Base-by-base conservation (phyloP, 352 stramenopile species). In the Globisporangium solare region DNA sequence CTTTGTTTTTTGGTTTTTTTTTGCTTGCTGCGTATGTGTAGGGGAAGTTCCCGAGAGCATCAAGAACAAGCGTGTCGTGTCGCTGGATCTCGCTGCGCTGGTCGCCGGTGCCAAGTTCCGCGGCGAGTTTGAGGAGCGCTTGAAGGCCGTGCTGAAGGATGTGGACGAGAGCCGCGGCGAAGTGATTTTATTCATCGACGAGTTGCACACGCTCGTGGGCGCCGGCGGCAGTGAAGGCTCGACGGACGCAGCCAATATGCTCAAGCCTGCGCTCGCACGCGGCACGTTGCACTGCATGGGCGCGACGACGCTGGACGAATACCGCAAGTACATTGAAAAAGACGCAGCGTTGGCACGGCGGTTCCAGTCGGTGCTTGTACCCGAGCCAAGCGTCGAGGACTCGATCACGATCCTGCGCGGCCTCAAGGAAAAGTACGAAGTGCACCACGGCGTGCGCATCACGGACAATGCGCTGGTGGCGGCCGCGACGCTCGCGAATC, bases 321-420 rank as follows among this genome's bases (percentile, higher is more conserved):
- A 99, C 68, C 76, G 89, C 47, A 82, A 97, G 54, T 96, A 98
- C 61, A 97, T 99, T 69, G 95, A 98, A 77, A 98, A 98, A 61
- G 96, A 99, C 67, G 97, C 97, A 49, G 96, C 96, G 4, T 61
- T 99, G 31, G 96, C 98, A 39, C 79, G 96, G 51, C 76, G 96
- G 12, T 99, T 99, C 71, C 96, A 99, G 74, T 90, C 97, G n/a
- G 95, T 99, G 22, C 70, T 97, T 18, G 89, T 99, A 42, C 83
- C 92, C 20, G 90, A 99, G 68, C 96, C 96, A 14, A 95, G 66
- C 53, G 90, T 98, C 12, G 91, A 98, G 60, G 94, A 98, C 63
- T 98, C 96, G 14, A 83, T 99, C 37, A 97, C 83, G 43, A 99
- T 99, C 58, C 71, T 99, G 24, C 79, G 96, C 40, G 96, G 95